phyloP scores from a whole-genome alignment of 352 stramenopile species.

The Globisporangium radiosum region DNA sequence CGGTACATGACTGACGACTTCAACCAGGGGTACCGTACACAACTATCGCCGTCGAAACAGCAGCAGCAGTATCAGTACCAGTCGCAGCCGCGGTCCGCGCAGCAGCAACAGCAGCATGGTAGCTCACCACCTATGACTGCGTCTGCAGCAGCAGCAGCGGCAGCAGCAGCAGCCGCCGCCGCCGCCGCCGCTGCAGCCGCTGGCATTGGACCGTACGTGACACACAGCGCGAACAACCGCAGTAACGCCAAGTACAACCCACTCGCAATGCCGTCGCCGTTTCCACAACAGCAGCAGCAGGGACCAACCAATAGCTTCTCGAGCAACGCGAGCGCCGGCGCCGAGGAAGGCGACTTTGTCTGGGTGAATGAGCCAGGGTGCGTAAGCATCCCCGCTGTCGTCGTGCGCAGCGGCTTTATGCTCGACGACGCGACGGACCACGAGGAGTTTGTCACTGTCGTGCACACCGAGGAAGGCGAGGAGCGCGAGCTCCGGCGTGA shows the following conservation, averaged over 20 bases:
- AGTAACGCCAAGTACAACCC: slow-evolving; percentile 11
- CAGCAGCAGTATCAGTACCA: slow-evolving; percentile 7
- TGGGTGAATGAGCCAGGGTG: slow-evolving; percentile 52
- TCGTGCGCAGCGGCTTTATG: slow-evolving; percentile 55
- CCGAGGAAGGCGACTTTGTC: slow-evolving; percentile 65
- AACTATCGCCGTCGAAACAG: slow-evolving; percentile 10
- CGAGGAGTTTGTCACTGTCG: slow-evolving; percentile 63
- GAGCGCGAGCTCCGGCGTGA: slow-evolving; percentile 58
- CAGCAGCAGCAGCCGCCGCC: slow-evolving; percentile 8
- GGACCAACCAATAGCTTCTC: slow-evolving; percentile 7
- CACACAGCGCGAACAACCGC: neutral
- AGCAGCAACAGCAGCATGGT: neutral
- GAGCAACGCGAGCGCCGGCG: slow-evolving; percentile 8
- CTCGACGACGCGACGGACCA: slow-evolving; percentile 52
- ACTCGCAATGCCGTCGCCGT: slow-evolving; percentile 8
- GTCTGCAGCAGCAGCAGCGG: slow-evolving; percentile 10
- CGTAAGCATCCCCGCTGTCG: slow-evolving; percentile 46
- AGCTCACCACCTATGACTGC: neutral
- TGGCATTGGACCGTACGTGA: neutral
- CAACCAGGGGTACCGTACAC: slow-evolving; percentile 7
- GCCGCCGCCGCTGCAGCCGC: slow-evolving; percentile 6
- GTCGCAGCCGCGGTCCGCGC: slow-evolving; percentile 4
- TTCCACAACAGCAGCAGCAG: neutral
- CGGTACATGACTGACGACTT: slow-evolving; percentile 6
- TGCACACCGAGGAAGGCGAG: slow-evolving; percentile 80